phyloP scores from a whole-genome alignment of 2,329 filamentous ascomycete species.

The Cladosporium sp. region DNA sequence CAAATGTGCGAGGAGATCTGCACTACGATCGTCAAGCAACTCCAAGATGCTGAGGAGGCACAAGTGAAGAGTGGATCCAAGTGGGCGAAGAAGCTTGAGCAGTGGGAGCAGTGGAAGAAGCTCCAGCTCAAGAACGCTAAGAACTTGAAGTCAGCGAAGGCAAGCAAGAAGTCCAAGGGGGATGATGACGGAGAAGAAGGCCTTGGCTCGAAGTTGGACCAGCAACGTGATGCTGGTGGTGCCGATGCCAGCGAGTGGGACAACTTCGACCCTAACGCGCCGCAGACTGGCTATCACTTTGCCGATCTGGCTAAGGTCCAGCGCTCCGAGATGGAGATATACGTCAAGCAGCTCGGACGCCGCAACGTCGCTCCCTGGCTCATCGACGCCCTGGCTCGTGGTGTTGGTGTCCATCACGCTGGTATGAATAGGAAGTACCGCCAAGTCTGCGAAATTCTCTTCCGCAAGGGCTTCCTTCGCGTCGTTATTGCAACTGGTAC shows the following conservation, averaged over 20 bases:
- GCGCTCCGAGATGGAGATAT: constrained; percentile 58
- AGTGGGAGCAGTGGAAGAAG: constrained; percentile 60
- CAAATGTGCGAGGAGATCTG: constrained; percentile 62
- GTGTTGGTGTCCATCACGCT: constrained; percentile 75
- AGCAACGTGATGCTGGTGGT: constrained; percentile 57
- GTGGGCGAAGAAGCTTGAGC: constrained; percentile 62
- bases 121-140: constrained; percentile 42
- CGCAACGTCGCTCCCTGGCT: constrained; percentile 55
- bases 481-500: constrained; percentile 76
- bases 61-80: constrained; percentile 59
- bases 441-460: constrained; percentile 71
- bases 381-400: constrained; percentile 62
- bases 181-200: constrained; percentile 45
- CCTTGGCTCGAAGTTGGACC: constrained; percentile 57
- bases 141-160: constrained; percentile 38
- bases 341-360: constrained; percentile 53
- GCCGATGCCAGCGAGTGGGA: constrained; percentile 59
- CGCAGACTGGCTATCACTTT: constrained; percentile 65
- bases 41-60: constrained; percentile 55
- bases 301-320: constrained; percentile 62
- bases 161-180: constrained; percentile 43
- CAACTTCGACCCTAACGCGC: constrained; percentile 66
- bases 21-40: constrained; percentile 50
- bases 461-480: constrained; percentile 68
- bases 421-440: constrained; percentile 78